Percentiles rank a stretch among this genome's conserved stretches.
phyloP scores from a whole-genome alignment of 2,329 filamentous ascomycete genomes.

The Gaeumannomyces tritici region DNA sequence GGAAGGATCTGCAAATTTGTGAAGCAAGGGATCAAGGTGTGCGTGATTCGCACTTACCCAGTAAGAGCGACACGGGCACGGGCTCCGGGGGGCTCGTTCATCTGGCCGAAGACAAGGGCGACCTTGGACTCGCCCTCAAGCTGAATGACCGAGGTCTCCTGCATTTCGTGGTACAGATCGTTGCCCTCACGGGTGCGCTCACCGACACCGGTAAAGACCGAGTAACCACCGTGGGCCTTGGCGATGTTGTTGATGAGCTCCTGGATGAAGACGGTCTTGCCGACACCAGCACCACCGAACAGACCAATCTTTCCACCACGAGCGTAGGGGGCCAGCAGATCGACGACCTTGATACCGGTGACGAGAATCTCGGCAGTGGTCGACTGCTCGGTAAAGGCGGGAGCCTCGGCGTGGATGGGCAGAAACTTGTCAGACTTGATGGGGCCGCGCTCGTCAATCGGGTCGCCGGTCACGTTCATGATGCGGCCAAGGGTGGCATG shows the following conservation, averaged over 20 bases:
- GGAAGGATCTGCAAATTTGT: too few species aligned
- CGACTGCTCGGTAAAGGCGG: conserved; percentile 88
- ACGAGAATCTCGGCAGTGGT: conserved; percentile 93
- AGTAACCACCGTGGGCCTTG: conserved; percentile 99
- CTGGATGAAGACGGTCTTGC: conserved; percentile 99
- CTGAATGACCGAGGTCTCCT: conserved; percentile 99
- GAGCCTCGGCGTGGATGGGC: conserved; percentile 92
- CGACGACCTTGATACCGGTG: conserved; percentile 99
- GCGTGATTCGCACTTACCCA: conserved; percentile 45
- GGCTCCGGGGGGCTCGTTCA: conserved; percentile 99
- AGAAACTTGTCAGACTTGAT: conserved; percentile 84
- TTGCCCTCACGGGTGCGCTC: conserved; percentile 99
- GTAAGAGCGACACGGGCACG: conserved; percentile 99
- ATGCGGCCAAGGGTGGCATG: conserved; percentile 92
- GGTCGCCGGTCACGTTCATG: conserved; percentile 99
- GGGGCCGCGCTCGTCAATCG: conserved; percentile 97
- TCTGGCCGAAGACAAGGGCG: conserved; percentile 98
- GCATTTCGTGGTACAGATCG: conserved; percentile 99
- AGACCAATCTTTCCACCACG: conserved; percentile 99
- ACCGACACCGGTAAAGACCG: conserved; percentile 99
- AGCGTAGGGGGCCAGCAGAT: conserved; percentile 95
- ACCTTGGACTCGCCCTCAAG: conserved; percentile 99
- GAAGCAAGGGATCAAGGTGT: too few species aligned
- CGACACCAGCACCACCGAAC: conserved; percentile 99
- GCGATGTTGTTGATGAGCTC: conserved; percentile 99